These are phyloP conservation scores for Fusarium palustre DNA, from an alignment of 2,329 filamentous ascomycete species.

Conservation along the genomic window DNA sequence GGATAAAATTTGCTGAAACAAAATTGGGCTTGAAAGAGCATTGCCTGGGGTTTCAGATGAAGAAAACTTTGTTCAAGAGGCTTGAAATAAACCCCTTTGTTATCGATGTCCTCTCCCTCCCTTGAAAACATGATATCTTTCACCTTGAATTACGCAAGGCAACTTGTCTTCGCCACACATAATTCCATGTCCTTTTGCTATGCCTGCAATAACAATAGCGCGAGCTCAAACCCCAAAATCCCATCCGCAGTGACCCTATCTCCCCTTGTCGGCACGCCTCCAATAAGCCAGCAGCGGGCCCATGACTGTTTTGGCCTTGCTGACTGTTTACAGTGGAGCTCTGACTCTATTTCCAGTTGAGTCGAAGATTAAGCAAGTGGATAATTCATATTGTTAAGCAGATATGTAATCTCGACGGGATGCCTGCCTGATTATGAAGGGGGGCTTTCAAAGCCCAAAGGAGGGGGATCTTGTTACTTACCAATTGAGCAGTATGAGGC, in stretches of 20 bases:
- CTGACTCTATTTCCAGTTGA: constrained; percentile 42
- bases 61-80: constrained; percentile 3
- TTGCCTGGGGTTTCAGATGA: constrained; percentile 13
- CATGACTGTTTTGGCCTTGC: constrained; percentile 41
- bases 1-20: constrained; percentile 24
- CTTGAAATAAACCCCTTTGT: constrained; percentile 25
- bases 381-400: constrained; percentile 48
- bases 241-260: constrained; percentile 22
- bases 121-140: constrained; percentile 23
- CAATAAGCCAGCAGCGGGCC: constrained; percentile 45
- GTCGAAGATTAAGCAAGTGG: constrained; percentile 27
- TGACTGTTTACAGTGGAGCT: constrained; percentile 40
- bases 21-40: constrained; percentile 11
- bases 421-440: constrained; percentile 26
- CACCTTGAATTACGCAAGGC: constrained; percentile 23
- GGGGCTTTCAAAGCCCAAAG: constrained; percentile 1
- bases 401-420: constrained; percentile 28
- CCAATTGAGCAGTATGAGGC: constrained; percentile 33
- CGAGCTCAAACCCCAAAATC: constrained; percentile 34
- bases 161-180: constrained; percentile 34
- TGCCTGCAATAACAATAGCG: constrained; percentile 47
- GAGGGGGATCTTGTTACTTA: constrained; percentile 17
- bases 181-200: constrained; percentile 41
- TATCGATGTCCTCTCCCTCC: constrained; percentile 8
- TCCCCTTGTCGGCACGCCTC: constrained; percentile 38